Conservation (phyloP, 2,329 filamentous ascomycete genomes). For the Parastagonospora avenae region DNA sequence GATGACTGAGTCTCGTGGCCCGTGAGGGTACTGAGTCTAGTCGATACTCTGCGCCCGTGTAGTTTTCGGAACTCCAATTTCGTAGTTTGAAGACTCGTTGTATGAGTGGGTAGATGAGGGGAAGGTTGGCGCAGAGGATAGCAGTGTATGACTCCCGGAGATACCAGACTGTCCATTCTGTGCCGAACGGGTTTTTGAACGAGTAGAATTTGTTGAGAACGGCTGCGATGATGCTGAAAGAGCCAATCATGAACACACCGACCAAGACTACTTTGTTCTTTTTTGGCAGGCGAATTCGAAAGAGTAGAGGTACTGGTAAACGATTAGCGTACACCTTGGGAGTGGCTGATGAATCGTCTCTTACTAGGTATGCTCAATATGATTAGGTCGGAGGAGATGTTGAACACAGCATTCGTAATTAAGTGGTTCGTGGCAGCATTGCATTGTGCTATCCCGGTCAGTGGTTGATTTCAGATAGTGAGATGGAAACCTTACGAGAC, state of each 20-base stretch:
- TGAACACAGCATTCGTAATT: conserved; percentile 49
- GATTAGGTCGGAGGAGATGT: conserved; percentile 53
- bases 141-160: conserved; percentile 64
- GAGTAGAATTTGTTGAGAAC: conserved; percentile 67
- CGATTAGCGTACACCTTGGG: too few species aligned
- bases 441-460: conserved; percentile 46
- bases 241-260: conserved; percentile 61
- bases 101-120: conserved; percentile 64
- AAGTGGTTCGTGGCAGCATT: conserved; percentile 48
- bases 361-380: conserved; percentile 47
- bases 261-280: conserved; percentile 61
- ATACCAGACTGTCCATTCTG: conserved; percentile 64
- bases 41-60: conserved; percentile 7
- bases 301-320: conserved; percentile 52
- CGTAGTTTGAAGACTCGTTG: conserved; percentile 52
- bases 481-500: conserved; percentile 16
- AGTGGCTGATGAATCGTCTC: too few species aligned
- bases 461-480: not conserved
- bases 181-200: conserved; percentile 61
- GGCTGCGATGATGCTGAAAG: conserved; percentile 58
- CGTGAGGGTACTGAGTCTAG: not conserved
- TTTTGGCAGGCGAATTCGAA: conserved; percentile 49
- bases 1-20: not conserved
- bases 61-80: conserved; percentile 38
- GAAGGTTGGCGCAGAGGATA: conserved; percentile 65